Percentiles rank a stretch among this genome's conserved stretches.
Conservation (phyloP, 2,329 filamentous ascomycete species). For the Herpotrichia juniperi region DNA sequence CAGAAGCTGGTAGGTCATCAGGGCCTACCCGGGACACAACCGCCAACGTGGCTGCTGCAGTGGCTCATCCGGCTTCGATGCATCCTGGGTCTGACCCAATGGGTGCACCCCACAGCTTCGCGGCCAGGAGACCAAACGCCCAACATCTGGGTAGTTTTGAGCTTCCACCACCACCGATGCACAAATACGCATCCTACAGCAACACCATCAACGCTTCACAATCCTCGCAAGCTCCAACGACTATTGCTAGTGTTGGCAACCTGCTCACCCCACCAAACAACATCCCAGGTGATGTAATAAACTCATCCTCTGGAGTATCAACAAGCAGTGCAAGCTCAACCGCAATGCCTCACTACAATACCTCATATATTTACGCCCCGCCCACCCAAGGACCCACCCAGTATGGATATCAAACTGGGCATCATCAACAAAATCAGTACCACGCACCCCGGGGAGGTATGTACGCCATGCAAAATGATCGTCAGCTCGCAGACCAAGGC, state of each 20-base stretch:
- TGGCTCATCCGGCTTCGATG: slow-evolving; percentile 66
- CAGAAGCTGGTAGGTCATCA: slow-evolving; percentile 50
- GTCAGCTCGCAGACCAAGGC: slow-evolving; percentile 59
- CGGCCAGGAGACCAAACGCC: slow-evolving; percentile 72
- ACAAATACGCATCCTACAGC: slow-evolving; percentile 57
- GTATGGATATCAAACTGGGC: slow-evolving; percentile 56
- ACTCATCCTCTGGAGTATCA: slow-evolving; percentile 65
- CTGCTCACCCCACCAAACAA: slow-evolving; percentile 68
- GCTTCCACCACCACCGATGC: slow-evolving; percentile 64
- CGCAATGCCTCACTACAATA: slow-evolving; percentile 63
- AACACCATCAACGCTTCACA: slow-evolving; percentile 50
- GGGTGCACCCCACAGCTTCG: slow-evolving; percentile 69
- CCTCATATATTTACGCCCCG: slow-evolving; percentile 66
- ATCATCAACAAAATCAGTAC: slow-evolving; percentile 35
- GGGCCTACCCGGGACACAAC: slow-evolving; percentile 51
- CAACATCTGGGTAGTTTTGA: slow-evolving; percentile 72
- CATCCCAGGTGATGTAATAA: slow-evolving; percentile 65
- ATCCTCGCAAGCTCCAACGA: slow-evolving; percentile 53
- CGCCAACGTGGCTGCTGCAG: slow-evolving; percentile 68
- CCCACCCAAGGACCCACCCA: slow-evolving; percentile 64
- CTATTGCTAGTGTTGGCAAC: slow-evolving; percentile 62
- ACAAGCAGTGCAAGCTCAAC: slow-evolving; percentile 66
- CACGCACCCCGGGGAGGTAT: slow-evolving; percentile 48
- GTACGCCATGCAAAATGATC: slow-evolving; percentile 61
- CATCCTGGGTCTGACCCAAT: slow-evolving; percentile 66